These are phyloP conservation scores for Verticillium dahliae DNA, from an alignment of 2,329 filamentous ascomycete genomes.

Conservation along the genomic window DNA sequence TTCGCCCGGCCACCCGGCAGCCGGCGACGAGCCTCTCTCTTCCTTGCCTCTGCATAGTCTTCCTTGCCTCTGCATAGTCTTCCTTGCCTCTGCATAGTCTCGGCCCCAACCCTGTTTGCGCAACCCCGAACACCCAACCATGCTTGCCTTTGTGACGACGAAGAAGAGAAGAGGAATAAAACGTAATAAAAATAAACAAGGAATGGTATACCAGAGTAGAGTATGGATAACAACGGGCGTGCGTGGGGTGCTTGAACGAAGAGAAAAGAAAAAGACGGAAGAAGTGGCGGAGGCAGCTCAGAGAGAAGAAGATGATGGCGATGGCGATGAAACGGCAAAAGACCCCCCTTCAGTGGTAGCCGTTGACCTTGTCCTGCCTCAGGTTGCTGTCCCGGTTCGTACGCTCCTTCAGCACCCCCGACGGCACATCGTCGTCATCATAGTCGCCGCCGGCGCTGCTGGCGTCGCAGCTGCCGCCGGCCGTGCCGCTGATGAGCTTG, in stretches of 20 bases:
- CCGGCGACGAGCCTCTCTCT: background rate
- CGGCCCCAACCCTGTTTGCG: background rate
- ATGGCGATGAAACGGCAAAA: background rate
- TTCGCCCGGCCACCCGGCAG: background rate
- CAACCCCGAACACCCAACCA: background rate
- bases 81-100: background rate
- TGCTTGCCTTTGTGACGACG: background rate
- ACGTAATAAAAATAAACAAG: background rate
- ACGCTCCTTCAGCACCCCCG: constrained; percentile 25
- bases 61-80: background rate
- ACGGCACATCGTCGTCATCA: constrained; percentile 18
- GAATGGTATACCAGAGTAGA: background rate
- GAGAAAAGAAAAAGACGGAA: background rate
- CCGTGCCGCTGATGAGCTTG: constrained; percentile 55
- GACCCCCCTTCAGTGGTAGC: constrained; percentile 13
- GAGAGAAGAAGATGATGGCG: background rate
- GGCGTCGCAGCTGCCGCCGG: constrained; percentile 8
- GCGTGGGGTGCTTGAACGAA: background rate
- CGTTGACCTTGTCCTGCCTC: constrained; percentile 28
- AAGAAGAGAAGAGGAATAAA: background rate
- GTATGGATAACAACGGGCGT: background rate
- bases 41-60: background rate
- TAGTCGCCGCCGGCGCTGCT: constrained; percentile 13
- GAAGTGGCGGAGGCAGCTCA: background rate
- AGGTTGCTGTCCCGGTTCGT: constrained; percentile 26